phyloP scores from a whole-genome alignment of 2,329 filamentous ascomycete genomes.

The Herpotrichia juniperi region DNA sequence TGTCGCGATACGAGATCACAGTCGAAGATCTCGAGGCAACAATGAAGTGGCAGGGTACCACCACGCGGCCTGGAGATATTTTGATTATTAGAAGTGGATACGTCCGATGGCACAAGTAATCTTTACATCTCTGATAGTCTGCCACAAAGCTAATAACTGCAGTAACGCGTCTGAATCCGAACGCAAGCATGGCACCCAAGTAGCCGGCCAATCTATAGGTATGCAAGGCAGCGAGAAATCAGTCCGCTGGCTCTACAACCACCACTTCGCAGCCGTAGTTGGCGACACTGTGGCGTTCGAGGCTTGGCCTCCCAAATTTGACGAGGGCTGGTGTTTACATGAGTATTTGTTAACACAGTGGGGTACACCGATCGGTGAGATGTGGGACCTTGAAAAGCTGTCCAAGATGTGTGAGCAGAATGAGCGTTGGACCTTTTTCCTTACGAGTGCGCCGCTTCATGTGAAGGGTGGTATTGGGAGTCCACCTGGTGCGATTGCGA shows the following conservation, averaged over 20 bases:
- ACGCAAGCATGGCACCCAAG: conserved; percentile 39
- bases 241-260: conserved; percentile 46
- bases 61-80: conserved; percentile 39
- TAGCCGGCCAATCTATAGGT: conserved; percentile 38
- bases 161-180: conserved; percentile 32
- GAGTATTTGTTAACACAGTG: conserved; percentile 40
- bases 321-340: conserved; percentile 40
- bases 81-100: conserved; percentile 52
- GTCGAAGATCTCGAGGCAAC: conserved; percentile 36
- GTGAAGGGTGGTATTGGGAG: conserved; percentile 54
- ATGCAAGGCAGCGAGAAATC: conserved; percentile 39
- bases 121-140: background rate
- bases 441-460: conserved; percentile 66
- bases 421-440: conserved; percentile 64
- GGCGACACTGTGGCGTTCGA: conserved; percentile 51
- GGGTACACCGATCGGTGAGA: conserved; percentile 45
- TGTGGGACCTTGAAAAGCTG: conserved; percentile 53
- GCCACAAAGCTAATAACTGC: background rate
- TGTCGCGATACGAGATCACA: conserved; percentile 37
- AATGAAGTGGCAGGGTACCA: conserved; percentile 37
- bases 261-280: conserved; percentile 42
- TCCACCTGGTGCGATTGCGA: conserved; percentile 43
- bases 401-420: conserved; percentile 47
- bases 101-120: conserved; percentile 47
- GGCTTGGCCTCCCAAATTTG: conserved; percentile 38